Evolutionary conservation across 75 land plant species (phyloP), one percentile per base, ranked within the genome.

Genomic region (Sequoia sempervirens): DNA sequence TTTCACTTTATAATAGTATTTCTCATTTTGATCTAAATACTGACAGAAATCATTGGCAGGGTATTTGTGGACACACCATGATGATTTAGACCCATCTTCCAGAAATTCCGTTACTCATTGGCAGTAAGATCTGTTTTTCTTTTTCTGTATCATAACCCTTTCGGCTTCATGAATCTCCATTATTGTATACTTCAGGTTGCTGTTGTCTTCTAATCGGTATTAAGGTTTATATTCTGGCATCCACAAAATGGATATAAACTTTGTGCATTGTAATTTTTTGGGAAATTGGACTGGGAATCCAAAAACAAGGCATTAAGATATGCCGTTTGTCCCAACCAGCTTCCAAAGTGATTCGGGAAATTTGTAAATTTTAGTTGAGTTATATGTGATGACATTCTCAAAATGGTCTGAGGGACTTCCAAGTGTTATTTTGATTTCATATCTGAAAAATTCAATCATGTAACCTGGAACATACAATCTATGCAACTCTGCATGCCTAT

Each of bases 101-200:
- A 32, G 61, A 43, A 78, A 43, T 43, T 81, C 17, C 54, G 9
- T 30, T 2, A 36, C 26, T 34, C 82, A 81, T 32, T 18, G 47
- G 61, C 38, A 45, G 82, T 54, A 81, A 81, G 82, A 36, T 81
- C 61, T 32, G 47, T 53, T 52, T 53, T 81, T 32, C 61, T n/a
- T 9, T 61, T 81, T 52, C 64, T 81, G 82, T 81, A 81, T 54
- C 30, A 47, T 53, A 80, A 80, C 64, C 14, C 61, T 50, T 81
- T 50, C 2, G 20, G 61, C 37, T 36, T 80, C 23, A 13, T 53
- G 54, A 47, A 26, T 78, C 80, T 26, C 80, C 15, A 45, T 45
- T 43, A 32, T 4, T 78, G 47, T 78, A 78, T 45, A 45, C 80
- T 78, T n/a, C 28, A 43, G 47, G 80, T 78, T 81, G 82, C 47